A percentile compares a stretch with the other conserved stretches of the same genome.
Conservation (phyloP, 306 rosid species). For the Luffa aegyptiaca region DNA sequence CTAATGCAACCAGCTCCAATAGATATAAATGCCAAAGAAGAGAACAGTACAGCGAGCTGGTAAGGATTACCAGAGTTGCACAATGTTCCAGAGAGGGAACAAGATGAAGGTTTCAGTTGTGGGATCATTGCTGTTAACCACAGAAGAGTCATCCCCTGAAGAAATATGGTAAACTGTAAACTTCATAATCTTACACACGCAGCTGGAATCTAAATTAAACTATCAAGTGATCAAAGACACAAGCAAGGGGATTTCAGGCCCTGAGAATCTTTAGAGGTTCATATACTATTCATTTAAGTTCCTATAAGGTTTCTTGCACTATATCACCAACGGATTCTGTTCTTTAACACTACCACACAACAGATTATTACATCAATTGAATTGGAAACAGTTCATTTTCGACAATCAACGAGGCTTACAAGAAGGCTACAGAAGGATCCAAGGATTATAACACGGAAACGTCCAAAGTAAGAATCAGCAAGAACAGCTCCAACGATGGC, state of each 20-base stretch:
- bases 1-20: slow-evolving; percentile 52
- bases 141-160: slow-evolving; percentile 29
- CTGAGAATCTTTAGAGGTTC: background rate
- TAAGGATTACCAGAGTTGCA: slow-evolving; percentile 14
- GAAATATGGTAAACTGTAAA: slow-evolving; percentile 12
- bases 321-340: background rate
- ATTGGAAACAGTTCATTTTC: background rate
- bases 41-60: slow-evolving; percentile 18
- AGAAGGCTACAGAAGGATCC: slow-evolving; percentile 39
- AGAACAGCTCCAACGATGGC: slow-evolving; percentile 42
- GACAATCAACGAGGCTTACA: slow-evolving; percentile 14
- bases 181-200: background rate
- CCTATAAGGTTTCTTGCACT: background rate
- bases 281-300: background rate
- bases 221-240: background rate
- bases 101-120: slow-evolving; percentile 21
- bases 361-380: background rate
- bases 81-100: background rate
- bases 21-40: slow-evolving; percentile 32
- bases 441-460: slow-evolving; percentile 26
- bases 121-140: slow-evolving; percentile 36
- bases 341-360: background rate
- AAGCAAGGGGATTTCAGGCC: background rate
- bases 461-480: slow-evolving; percentile 41
- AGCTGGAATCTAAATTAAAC: background rate